A percentile compares a stretch with the other conserved stretches of the same genome.
Conservation (phyloP, 305 asterid species). For the Striga hermonthica region DNA sequence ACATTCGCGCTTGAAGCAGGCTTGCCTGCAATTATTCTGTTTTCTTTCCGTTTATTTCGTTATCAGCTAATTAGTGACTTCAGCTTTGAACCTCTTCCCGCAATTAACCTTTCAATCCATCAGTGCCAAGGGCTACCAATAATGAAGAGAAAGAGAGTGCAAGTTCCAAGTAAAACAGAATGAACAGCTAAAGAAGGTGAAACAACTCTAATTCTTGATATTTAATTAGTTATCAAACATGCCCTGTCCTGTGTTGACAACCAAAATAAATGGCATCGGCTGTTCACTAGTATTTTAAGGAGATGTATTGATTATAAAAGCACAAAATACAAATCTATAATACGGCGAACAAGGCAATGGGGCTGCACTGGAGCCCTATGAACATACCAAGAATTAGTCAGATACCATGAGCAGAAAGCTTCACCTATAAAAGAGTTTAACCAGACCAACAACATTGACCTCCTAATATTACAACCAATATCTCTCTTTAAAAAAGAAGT, state of each 20-base stretch:
- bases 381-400: slow-evolving; percentile 10
- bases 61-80: too few relatives aligned
- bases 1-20: too few relatives aligned
- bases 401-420: not conserved
- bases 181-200: not conserved
- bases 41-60: too few relatives aligned
- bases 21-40: too few relatives aligned
- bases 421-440: not conserved
- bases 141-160: too few relatives aligned
- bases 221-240: not conserved
- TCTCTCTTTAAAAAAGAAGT: not conserved
- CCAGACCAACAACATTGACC: slow-evolving; percentile 6
- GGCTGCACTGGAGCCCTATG: not conserved
- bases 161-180: not conserved
- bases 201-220: not conserved
- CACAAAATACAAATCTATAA: not conserved
- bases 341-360: not conserved
- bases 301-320: not conserved
- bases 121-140: too few relatives aligned
- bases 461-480: not conserved
- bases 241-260: not conserved
- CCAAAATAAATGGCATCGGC: too few relatives aligned
- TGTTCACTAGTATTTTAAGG: not conserved
- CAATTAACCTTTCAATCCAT: too few relatives aligned
- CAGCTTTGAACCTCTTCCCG: too few relatives aligned